Conservation (phyloP, 2,329 filamentous ascomycete species). For the Simplicillium aogashimaense region DNA sequence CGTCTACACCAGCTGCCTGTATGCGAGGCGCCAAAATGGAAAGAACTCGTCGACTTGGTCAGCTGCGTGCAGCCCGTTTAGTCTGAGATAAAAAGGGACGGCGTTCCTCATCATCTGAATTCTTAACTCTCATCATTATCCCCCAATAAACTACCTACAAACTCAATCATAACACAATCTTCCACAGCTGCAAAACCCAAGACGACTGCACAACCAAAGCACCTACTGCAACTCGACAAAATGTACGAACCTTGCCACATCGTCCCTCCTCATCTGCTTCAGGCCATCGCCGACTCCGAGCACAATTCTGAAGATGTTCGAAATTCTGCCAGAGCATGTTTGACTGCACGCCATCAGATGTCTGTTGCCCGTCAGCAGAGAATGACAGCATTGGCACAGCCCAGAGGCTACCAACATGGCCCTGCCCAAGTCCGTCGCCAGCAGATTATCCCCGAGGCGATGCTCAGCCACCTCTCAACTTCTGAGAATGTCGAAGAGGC, state of each 20-base stretch:
- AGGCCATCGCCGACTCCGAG: slow-evolving; percentile 28
- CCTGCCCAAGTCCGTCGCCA: slow-evolving; percentile 6
- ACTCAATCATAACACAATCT: neutral
- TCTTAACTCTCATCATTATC: no score
- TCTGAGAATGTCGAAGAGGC: slow-evolving; percentile 26
- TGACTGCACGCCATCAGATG: slow-evolving; percentile 22
- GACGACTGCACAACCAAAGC: no score
- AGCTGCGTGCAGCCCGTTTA: no score
- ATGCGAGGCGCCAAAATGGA: no score
- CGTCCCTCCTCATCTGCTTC: slow-evolving; percentile 36
- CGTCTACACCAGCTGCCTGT: no score
- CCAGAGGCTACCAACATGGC: slow-evolving; percentile 16
- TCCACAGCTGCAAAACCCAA: no score
- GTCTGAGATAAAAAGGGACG: no score
- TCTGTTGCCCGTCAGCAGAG: slow-evolving; percentile 21
- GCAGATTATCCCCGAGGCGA: slow-evolving; percentile 26
- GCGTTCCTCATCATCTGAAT: no score
- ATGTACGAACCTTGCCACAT: slow-evolving; percentile 23
- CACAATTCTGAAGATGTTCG: slow-evolving; percentile 25
- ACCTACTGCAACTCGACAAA: neutral
- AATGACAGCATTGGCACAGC: slow-evolving; percentile 21
- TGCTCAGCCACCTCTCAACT: slow-evolving; percentile 27
- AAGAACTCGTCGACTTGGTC: no score
- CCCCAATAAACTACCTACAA: no score
- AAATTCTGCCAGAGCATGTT: slow-evolving; percentile 22